Conservation (phyloP, 2,329 filamentous ascomycete species). For the Gaeumannomyces sp. region DNA sequence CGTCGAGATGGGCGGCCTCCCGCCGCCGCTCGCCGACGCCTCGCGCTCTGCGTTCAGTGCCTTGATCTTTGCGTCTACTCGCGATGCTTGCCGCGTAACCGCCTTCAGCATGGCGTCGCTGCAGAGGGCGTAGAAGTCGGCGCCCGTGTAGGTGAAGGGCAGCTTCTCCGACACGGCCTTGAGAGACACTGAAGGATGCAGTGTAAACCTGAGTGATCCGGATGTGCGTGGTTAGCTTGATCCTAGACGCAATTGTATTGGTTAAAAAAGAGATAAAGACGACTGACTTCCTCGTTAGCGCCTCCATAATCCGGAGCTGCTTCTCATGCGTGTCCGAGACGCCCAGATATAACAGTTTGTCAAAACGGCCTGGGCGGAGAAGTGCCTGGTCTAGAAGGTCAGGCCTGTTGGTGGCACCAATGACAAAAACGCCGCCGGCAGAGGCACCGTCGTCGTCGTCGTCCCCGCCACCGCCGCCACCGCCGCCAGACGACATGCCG, state of each 20-base stretch:
- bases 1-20: constrained; percentile 58
- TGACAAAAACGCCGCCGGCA: constrained; percentile 84
- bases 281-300: constrained; percentile 83
- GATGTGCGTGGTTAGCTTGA: constrained; percentile 9
- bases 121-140: constrained; percentile 94
- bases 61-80: constrained; percentile 77
- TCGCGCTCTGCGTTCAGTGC: constrained; percentile 50
- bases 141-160: constrained; percentile 94
- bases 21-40: constrained; percentile 14
- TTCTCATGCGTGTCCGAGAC: constrained; percentile 96
- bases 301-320: constrained; percentile 89
- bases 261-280: neutral
- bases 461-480: constrained; percentile 12
- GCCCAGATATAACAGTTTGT: constrained; percentile 97
- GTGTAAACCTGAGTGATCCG: constrained; percentile 60
- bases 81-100: constrained; percentile 80
- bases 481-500: constrained; percentile 81
- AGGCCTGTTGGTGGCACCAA: constrained; percentile 91
- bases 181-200: constrained; percentile 74
- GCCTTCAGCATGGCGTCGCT: constrained; percentile 99
- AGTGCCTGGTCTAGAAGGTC: constrained; percentile 89
- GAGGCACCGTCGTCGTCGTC: constrained; percentile 50
- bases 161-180: constrained; percentile 65
- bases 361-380: constrained; percentile 83
- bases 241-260: neutral